Evolutionary conservation across 441 rosid species (phyloP).

Genomic region (Brassica balearica): DNA sequence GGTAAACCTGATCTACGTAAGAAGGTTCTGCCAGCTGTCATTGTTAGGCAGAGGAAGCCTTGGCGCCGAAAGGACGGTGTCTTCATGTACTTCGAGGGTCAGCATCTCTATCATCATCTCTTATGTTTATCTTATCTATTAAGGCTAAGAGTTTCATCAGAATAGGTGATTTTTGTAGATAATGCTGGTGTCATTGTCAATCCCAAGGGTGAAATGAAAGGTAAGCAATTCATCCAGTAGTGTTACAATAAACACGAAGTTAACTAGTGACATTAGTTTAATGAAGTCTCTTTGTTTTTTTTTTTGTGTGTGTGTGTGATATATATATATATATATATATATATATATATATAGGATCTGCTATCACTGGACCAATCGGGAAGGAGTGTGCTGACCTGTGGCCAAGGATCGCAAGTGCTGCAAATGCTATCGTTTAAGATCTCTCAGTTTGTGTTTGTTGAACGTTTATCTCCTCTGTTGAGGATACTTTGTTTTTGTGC

Average conservation of each 20-base stretch:
- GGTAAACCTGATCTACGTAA: not conserved
- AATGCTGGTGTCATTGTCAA: not conserved
- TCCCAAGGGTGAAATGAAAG: conserved; percentile 6
- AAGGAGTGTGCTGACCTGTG: conserved; percentile 7
- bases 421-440: not conserved
- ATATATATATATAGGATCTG: not conserved
- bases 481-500: not conserved
- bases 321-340: not conserved
- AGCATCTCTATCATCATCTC: too few relatives aligned
- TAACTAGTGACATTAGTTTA: not conserved
- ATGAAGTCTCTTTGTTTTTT: not conserved
- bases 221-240: not conserved
- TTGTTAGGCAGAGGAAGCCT: conserved; percentile 1
- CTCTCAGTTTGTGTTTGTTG: not conserved
- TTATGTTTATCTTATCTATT: too few relatives aligned
- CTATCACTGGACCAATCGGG: not conserved
- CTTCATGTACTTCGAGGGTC: not conserved
- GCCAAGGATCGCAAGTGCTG: conserved; percentile 2
- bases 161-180: not conserved
- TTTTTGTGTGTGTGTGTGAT: not conserved
- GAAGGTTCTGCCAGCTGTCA: not conserved
- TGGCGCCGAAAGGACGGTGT: conserved; percentile 7
- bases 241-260: not conserved
- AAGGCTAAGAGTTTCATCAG: too few relatives aligned
- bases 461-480: not conserved